These are phyloP conservation scores for Thielaviopsis musarum DNA, from an alignment of 2,329 filamentous ascomycete genomes.

Conservation along the genomic window DNA sequence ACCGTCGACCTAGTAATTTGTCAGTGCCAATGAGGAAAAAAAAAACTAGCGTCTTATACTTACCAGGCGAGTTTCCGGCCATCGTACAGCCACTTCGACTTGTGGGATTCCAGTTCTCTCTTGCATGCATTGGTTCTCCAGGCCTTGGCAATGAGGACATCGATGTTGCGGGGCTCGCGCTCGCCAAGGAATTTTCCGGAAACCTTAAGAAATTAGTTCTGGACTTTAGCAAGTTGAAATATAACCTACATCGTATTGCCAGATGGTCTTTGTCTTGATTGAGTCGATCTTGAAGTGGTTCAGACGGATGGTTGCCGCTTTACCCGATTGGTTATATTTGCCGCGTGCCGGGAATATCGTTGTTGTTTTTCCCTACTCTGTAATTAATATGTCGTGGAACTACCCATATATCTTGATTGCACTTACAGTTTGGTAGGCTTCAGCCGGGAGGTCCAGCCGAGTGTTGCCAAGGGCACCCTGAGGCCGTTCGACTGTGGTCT, in stretches of 20 bases:
- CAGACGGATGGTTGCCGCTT: conserved; percentile 20
- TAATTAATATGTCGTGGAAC: neutral
- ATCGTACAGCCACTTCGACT: conserved; percentile 53
- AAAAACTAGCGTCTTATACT: conserved; percentile 12
- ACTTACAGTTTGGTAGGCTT: conserved; percentile 33
- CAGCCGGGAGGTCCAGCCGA: conserved; percentile 40
- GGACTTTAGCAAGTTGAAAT: neutral
- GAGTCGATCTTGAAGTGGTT: conserved; percentile 63
- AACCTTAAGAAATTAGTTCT: conserved; percentile 4
- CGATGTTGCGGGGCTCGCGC: conserved; percentile 14
- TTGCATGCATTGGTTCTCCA: conserved; percentile 53
- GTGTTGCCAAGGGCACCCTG: conserved; percentile 22
- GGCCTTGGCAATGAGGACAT: conserved; percentile 53
- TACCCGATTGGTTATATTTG: neutral
- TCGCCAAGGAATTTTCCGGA: conserved; percentile 7
- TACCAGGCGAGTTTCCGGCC: conserved; percentile 78
- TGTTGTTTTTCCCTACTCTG: neutral
- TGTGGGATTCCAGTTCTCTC: conserved; percentile 29
- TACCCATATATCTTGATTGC: neutral
- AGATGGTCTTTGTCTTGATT: conserved; percentile 41
- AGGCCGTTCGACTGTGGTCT: conserved; percentile 21
- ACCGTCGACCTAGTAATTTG: conserved; percentile 19
- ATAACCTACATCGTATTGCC: conserved; percentile 68
- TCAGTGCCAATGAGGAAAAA: conserved; percentile 11
- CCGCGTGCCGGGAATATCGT: neutral